Percentiles rank a stretch among this genome's conserved stretches.
phyloP scores from a whole-genome alignment of 2,329 filamentous ascomycete genomes.

The Venturiaceae sp. region DNA sequence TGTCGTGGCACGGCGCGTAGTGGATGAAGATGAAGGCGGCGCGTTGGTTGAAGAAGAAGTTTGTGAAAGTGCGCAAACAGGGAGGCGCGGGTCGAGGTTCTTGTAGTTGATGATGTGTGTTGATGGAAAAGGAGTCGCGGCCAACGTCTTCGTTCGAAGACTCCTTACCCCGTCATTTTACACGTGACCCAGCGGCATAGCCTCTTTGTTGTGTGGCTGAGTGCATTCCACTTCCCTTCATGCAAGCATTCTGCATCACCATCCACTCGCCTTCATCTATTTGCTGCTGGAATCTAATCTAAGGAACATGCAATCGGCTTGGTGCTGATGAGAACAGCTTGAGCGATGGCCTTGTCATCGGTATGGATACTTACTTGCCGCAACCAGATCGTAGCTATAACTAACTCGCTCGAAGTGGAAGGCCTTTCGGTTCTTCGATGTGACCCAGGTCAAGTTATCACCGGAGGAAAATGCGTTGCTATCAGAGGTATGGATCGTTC shows the following conservation, averaged over 20 bases:
- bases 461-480: constrained; percentile 70
- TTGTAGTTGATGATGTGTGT: background rate
- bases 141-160: background rate
- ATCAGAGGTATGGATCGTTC: constrained; percentile 56
- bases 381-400: background rate
- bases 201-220: background rate
- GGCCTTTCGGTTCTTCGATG: constrained; percentile 99
- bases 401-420: constrained; percentile 67
- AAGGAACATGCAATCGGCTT: background rate
- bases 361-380: background rate
- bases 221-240: background rate
- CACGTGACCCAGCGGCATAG: background rate
- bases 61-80: background rate
- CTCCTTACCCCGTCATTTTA: too few relatives aligned
- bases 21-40: background rate
- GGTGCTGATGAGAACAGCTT: background rate
- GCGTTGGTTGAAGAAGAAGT: background rate
- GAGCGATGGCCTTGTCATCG: background rate
- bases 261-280: background rate
- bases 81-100: background rate
- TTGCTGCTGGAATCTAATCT: background rate
- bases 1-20: background rate
- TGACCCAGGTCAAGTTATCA: constrained; percentile 68
- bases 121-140: background rate
- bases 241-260: background rate